These are phyloP conservation scores for Cystofilobasidium bisporidii DNA, from an alignment of 768 basidiomycete genomes.

Conservation along the genomic window DNA sequence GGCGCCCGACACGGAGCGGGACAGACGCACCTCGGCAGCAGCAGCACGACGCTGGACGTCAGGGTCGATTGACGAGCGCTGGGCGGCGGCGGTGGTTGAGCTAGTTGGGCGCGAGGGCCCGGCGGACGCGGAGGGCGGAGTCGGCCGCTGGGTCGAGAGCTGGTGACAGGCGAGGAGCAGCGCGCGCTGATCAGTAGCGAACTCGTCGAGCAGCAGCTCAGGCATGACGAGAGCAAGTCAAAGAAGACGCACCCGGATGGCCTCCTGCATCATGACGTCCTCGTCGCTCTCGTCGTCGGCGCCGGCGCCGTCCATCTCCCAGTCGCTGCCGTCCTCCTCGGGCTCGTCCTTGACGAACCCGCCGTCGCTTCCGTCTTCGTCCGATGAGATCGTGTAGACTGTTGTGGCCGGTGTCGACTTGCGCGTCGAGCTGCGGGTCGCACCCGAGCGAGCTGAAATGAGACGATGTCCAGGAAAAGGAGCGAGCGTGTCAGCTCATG, in stretches of 20 bases:
- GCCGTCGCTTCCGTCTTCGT: background rate
- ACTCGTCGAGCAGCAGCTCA: too few species aligned
- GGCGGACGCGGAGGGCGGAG: background rate
- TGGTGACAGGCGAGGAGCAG: background rate
- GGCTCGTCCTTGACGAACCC: background rate
- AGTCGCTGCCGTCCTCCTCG: constrained; percentile 3
- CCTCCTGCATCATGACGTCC: background rate
- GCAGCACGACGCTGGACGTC: background rate
- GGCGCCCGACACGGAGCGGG: background rate
- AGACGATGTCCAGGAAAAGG: background rate
- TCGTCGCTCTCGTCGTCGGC: constrained; percentile 3
- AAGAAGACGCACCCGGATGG: constrained; percentile 8
- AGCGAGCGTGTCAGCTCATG: background rate
- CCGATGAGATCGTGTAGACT: background rate
- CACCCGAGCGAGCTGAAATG: background rate
- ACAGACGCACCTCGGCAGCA: background rate
- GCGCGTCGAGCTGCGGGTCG: background rate
- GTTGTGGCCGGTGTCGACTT: background rate
- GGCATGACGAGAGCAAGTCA: background rate
- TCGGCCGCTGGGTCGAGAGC: background rate
- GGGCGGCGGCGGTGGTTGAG: background rate
- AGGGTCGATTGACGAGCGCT: background rate
- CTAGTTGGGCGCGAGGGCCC: background rate
- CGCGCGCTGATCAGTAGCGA: too few species aligned
- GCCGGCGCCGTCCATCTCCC: background rate